Evolutionary conservation across 1,284 basidiomycete genomes (phyloP).

Genomic region (Leccinum angustisporum): DNA sequence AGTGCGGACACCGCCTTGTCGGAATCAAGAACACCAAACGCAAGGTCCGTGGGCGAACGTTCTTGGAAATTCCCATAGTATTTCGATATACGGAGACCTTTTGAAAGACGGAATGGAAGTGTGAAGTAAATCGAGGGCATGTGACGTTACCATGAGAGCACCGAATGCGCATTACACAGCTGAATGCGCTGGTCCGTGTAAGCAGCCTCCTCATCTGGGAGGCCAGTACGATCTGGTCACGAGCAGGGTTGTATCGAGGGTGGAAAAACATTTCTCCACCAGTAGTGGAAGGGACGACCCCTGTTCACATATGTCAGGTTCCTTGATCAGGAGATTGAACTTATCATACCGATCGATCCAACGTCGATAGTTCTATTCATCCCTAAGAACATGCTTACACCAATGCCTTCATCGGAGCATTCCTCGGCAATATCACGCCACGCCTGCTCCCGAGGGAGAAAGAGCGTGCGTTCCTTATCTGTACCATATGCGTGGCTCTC

Average conservation of each 20-base stretch:
- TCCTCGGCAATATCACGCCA: slow-evolving; percentile 89
- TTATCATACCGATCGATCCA: slow-evolving; percentile 72
- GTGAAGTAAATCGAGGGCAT: slow-evolving; percentile 6
- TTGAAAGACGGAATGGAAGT: slow-evolving; percentile 8
- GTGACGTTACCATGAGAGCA: slow-evolving; percentile 75
- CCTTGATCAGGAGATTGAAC: slow-evolving; percentile 1
- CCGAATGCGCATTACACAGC: slow-evolving; percentile 80
- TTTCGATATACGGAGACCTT: slow-evolving; percentile 72
- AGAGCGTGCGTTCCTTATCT: slow-evolving; percentile 85
- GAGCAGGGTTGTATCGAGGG: slow-evolving; percentile 78
- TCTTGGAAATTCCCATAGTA: slow-evolving; percentile 86
- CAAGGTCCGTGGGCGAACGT: slow-evolving; percentile 73
- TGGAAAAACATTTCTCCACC: slow-evolving; percentile 96
- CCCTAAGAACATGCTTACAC: slow-evolving; percentile 88
- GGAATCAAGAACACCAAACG: slow-evolving; percentile 80
- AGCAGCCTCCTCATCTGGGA: slow-evolving; percentile 77
- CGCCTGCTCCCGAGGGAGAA: slow-evolving; percentile 69
- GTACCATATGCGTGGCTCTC: slow-evolving; percentile 84
- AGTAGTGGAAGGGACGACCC: slow-evolving; percentile 68
- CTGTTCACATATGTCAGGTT: slow-evolving; percentile 38
- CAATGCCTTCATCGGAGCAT: slow-evolving; percentile 87
- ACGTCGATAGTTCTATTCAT: slow-evolving; percentile 85
- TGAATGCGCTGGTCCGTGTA: slow-evolving; percentile 76
- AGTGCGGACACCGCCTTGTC: slow-evolving; percentile 76
- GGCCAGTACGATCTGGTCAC: slow-evolving; percentile 68